Evolutionary conservation across 177 flowering plant species (phyloP).

Genomic region (Vitis hybrid): DNA sequence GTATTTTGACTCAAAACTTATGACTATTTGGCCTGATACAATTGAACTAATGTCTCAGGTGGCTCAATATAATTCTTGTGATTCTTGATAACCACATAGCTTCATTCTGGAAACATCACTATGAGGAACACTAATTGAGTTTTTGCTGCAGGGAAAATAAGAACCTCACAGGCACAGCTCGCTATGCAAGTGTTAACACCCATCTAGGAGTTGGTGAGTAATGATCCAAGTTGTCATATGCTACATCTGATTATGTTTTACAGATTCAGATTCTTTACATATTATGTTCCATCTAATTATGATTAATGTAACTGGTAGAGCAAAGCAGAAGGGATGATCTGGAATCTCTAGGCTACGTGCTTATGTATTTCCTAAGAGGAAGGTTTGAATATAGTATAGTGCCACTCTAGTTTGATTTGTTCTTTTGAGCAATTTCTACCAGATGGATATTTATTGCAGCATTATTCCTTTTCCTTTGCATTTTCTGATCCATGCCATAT

Average conservation of each 20-base stretch:
- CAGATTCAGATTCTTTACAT: too few species aligned
- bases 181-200: constrained; percentile 83
- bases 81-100: too few species aligned
- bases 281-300: background rate
- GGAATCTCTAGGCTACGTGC: constrained; percentile 85
- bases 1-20: too few species aligned
- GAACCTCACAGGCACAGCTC: constrained; percentile 83
- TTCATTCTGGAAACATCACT: too few species aligned
- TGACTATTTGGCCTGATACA: too few species aligned
- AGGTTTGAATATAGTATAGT: constrained; percentile 36
- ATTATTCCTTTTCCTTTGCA: background rate
- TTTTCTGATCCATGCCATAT: background rate
- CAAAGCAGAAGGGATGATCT: constrained; percentile 88
- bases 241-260: background rate
- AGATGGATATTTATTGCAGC: background rate
- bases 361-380: constrained; percentile 82
- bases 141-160: constrained; percentile 63
- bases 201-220: constrained; percentile 80
- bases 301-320: constrained; percentile 37
- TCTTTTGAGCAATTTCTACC: background rate
- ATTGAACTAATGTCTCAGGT: too few species aligned
- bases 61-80: too few species aligned
- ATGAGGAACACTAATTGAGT: background rate
- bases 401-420: background rate
- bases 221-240: background rate